phyloP scores from a whole-genome alignment of 176 grass and related monocot genomes.

The Saccharum officinarum region DNA sequence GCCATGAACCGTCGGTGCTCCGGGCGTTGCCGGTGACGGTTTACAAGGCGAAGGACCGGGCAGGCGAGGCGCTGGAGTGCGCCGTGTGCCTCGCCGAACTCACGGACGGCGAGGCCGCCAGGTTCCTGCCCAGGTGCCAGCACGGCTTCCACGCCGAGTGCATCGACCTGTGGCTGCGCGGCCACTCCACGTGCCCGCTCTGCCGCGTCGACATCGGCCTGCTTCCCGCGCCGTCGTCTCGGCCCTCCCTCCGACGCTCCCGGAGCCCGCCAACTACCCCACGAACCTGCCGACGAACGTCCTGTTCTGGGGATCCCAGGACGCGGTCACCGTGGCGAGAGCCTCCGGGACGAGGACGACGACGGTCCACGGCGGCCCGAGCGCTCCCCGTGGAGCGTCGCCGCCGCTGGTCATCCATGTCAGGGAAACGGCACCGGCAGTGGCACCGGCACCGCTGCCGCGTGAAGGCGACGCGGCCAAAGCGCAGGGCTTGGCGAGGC shows the following conservation, averaged over 20 bases:
- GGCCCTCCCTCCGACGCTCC: conserved; percentile 53
- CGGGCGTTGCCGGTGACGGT: conserved; percentile 36
- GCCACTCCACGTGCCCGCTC: conserved; percentile 74
- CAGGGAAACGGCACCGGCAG: conserved; percentile 34
- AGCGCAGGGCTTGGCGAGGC: conserved; percentile 10
- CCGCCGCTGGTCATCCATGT: conserved; percentile 54
- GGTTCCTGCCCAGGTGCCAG: conserved; percentile 52
- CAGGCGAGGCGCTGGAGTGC: conserved; percentile 48
- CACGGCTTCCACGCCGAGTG: conserved; percentile 79
- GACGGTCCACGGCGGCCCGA: not conserved
- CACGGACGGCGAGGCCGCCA: conserved; percentile 51
- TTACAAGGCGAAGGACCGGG: conserved; percentile 41
- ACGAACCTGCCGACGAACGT: conserved; percentile 67
- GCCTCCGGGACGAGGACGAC: not conserved
- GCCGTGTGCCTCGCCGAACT: conserved; percentile 75
- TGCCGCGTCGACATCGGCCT: conserved; percentile 54
- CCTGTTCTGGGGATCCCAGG: conserved; percentile 50
- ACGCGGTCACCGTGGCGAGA: not conserved
- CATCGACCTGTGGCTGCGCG: conserved; percentile 62
- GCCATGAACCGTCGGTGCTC: conserved; percentile 23
- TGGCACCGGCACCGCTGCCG: not conserved
- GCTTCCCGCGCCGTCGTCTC: conserved; percentile 34
- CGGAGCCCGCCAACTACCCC: conserved; percentile 51
- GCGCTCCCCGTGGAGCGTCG: conserved; percentile 25
- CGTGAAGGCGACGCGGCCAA: not conserved